Evolutionary conservation across 2,329 filamentous ascomycete species (phyloP), one percentile per base, ranked within the genome.

Genomic region (Fusarium pseudoanthophilum): DNA sequence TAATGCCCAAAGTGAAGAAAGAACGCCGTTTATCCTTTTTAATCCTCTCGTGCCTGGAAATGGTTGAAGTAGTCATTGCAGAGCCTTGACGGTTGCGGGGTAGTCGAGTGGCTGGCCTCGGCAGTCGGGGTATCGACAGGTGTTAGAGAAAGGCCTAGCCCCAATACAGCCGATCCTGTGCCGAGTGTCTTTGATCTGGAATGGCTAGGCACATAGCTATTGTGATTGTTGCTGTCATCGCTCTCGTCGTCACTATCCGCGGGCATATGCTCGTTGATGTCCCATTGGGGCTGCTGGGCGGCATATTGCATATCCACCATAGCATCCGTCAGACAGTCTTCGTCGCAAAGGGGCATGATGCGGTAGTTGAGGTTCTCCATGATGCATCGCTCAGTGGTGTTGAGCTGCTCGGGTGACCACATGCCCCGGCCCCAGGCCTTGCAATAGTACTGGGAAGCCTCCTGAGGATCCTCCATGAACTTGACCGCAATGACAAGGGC

Each of bases 401-500:
- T 91, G 75, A 92, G 85, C 83, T 92, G 90, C 63, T 87, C 84
- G 75, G 84, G 85, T 5, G 88, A 87, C 90, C 91, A 92, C 53
- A 87, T 76, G 55, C 84, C 83, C 32, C 80, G 83, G 28, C 87
- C 90, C 88, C 90, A 92, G 34, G 79, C 80, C 21, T 82, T 76
- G 69, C 84, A 84, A 81, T 90, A 91, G 77, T 87, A 86, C 53
- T 83, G 82, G 2, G 88, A 88, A 9, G 84, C 81, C 69, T 87
- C 84, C 75, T 89, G 86, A 58, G 83, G 82, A 80, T 92, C 91
- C 74, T 91, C 88, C 49, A 87, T 84, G 76, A 92, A 92, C 80
- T 92, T 92, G 77, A 86, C 84, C n/a, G 90, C 89, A 60, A 92
- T 88, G 71, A 91, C 84, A 24, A 92, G 82, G 2, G 90, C 88